Evolutionary conservation across 495 filamentous ascomycete species (phyloP).

Genomic region (Penicillium canescens): DNA sequence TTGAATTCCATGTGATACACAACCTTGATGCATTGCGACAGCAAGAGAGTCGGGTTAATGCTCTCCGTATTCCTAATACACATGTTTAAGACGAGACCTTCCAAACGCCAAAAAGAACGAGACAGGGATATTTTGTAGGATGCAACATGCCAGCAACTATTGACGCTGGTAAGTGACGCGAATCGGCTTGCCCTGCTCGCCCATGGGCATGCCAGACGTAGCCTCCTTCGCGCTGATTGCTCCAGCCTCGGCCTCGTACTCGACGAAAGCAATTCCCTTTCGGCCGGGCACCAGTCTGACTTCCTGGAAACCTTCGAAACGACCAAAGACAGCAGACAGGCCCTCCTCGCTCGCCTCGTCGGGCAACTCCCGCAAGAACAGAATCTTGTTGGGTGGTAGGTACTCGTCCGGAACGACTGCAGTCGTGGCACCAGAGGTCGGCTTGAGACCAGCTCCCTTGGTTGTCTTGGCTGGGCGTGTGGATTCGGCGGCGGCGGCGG

Average conservation of each 20-base stretch:
- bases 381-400: constrained; percentile 92
- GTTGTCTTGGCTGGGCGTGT: constrained; percentile 70
- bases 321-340: constrained; percentile 77
- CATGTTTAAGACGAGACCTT: constrained; percentile 19
- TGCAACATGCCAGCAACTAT: constrained; percentile 36
- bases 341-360: constrained; percentile 80
- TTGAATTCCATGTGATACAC: constrained; percentile 9
- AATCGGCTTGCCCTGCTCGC: constrained; percentile 63
- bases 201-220: constrained; percentile 85
- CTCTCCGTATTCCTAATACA: constrained; percentile 24
- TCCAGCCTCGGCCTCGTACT: constrained; percentile 87
- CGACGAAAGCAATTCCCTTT: constrained; percentile 91
- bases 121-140: constrained; percentile 17
- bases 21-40: constrained; percentile 2
- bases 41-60: constrained; percentile 4
- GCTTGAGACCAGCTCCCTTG: constrained; percentile 79
- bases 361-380: constrained; percentile 94
- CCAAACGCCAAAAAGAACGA: constrained; percentile 37
- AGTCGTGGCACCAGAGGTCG: constrained; percentile 65
- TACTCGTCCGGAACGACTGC: constrained; percentile 94
- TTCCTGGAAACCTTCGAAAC: constrained; percentile 93
- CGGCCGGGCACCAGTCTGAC: constrained; percentile 85
- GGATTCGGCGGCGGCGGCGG: constrained; percentile 51
- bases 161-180: constrained; percentile 94
- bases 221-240: constrained; percentile 96